Evolutionary conservation across 2,329 filamentous ascomycete genomes (phyloP).

Genomic region (Cercospora brassicicola): DNA sequence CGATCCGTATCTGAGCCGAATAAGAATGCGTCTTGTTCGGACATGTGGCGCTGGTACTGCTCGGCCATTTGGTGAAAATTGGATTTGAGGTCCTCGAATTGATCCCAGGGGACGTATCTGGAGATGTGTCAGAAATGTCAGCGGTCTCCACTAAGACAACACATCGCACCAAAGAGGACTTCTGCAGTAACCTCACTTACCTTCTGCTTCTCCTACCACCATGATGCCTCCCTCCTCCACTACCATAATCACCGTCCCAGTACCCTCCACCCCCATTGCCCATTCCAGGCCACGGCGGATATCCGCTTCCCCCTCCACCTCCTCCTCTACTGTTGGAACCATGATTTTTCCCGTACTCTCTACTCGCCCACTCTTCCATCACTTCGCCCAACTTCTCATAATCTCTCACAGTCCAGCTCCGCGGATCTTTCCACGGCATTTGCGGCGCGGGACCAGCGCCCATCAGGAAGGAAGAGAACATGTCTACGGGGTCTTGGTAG

Average conservation of each 20-base stretch:
- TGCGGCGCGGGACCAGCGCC: constrained; percentile 14
- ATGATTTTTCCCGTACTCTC: constrained; percentile 20
- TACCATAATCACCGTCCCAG: constrained; percentile 13
- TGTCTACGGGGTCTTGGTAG: constrained; percentile 30
- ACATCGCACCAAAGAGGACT: background rate
- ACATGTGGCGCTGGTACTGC: constrained; percentile 26
- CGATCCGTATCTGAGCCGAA: constrained; percentile 31
- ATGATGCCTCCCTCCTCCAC: background rate
- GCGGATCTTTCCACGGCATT: constrained; percentile 24
- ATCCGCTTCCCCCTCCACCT: constrained; percentile 8
- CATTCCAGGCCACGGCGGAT: constrained; percentile 7
- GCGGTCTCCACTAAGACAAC: background rate
- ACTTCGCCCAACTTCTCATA: constrained; percentile 32
- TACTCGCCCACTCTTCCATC: constrained; percentile 25
- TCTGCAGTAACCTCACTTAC: background rate
- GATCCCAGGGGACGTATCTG: constrained; percentile 12
- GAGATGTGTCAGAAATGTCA: background rate
- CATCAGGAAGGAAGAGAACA: constrained; percentile 25
- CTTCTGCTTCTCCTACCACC: constrained; percentile 4
- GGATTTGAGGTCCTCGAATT: constrained; percentile 13
- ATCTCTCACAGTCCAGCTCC: constrained; percentile 31
- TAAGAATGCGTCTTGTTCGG: constrained; percentile 26
- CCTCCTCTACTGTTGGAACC: background rate
- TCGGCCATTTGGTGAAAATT: constrained; percentile 25
- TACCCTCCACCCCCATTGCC: constrained; percentile 13